Base-by-base conservation (phyloP, 257 asterid species). In the Cinchona pubescens region DNA sequence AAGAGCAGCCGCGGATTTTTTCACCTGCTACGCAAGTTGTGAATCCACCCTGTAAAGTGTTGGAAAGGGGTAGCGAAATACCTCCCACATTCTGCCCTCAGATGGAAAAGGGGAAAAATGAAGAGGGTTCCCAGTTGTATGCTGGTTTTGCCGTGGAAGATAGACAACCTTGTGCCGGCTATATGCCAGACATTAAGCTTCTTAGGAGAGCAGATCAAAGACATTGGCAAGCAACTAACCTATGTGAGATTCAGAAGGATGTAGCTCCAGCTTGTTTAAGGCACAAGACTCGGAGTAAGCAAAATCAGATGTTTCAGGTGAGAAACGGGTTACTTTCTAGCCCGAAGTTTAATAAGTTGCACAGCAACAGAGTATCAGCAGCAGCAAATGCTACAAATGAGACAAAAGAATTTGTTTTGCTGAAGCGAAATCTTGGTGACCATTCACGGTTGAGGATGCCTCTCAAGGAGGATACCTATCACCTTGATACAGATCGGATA, bases 401-500 rank as follows among this genome's bases (percentile, higher is more conserved):
- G 80, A 48, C 82, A 45, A 86, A 75, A 75, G 75, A 74, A 73
- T 81, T 61, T 65, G 82, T 67, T 82, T 77, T 85, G 14, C 45
- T 37, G 45, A 79, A 85, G 64, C 83, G 68, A 82, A 82, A 76
- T 74, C 69, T 73, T 35, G 75, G 80, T 72, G 71, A 81, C 37
- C 75, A 74, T 72, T 65, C 78, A 7, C 81, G 80, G 76, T 67
- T 73, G 16, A 80, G 79, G 69, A 62, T 77, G 67, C 83, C 89
- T 60, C 80, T 72, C 18, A 77, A 82, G 73, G 71, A 74, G 42
- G 84, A 86, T 23, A 75, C 64, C 60, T 81, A 77, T 76, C 85
- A 81, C 81, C 83, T 90, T 77, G 89, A 87, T 75, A 6, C 79
- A 2, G 93, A 85, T 71, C 83, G 79, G 72, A 87, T 84, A 79